phyloP scores from a whole-genome alignment of 805 yeast species.

The Candida nemodendra region DNA sequence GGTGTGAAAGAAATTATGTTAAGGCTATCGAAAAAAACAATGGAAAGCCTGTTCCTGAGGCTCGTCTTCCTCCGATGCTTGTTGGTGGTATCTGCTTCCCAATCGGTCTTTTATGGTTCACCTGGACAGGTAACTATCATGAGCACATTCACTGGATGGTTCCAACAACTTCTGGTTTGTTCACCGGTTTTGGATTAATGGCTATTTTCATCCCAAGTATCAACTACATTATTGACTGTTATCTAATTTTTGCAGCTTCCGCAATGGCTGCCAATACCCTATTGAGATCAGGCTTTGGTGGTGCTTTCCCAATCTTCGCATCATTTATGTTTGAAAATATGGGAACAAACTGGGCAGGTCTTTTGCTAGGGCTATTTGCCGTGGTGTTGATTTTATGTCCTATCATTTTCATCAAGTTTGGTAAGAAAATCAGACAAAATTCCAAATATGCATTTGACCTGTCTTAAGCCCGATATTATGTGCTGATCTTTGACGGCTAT shows the following conservation, averaged over 20 bases:
- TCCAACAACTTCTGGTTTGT: constrained; percentile 65
- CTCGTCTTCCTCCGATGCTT: constrained; percentile 74
- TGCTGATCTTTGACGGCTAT: too few relatives aligned
- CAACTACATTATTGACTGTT: constrained; percentile 72
- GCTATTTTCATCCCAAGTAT: constrained; percentile 67
- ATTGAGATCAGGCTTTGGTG: constrained; percentile 66
- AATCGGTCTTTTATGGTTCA: constrained; percentile 79
- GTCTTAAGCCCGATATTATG: not conserved
- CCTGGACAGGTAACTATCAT: constrained; percentile 83
- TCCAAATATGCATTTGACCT: constrained; percentile 55
- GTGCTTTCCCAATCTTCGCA: constrained; percentile 71
- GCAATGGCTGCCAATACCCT: constrained; percentile 57
- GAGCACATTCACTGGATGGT: constrained; percentile 74
- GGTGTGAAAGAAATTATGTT: constrained; percentile 54
- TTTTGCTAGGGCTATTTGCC: constrained; percentile 63
- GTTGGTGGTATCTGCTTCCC: constrained; percentile 70
- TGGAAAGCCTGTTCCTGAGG: constrained; percentile 71
- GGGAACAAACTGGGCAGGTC: constrained; percentile 80
- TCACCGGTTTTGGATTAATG: constrained; percentile 67
- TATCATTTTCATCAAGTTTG: constrained; percentile 57
- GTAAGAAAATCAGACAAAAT: constrained; percentile 51
- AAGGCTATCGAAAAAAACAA: constrained; percentile 48
- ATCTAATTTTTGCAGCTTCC: constrained; percentile 71
- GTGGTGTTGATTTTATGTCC: constrained; percentile 65
- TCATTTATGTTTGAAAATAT: constrained; percentile 64